phyloP scores from a whole-genome alignment of 805 yeast genomes.

The Starmera caribaea region DNA sequence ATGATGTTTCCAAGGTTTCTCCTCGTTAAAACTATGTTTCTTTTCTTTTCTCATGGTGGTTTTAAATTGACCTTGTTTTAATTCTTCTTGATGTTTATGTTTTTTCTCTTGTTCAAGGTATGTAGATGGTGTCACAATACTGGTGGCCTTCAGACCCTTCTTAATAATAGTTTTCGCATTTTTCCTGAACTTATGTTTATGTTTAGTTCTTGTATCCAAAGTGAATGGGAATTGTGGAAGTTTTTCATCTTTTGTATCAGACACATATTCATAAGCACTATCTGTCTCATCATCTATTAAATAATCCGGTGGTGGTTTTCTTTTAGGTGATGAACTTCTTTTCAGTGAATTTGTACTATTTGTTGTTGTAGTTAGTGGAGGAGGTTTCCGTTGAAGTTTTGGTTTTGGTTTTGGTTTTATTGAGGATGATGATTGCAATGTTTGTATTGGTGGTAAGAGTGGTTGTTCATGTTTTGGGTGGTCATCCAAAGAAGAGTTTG shows the following conservation, averaged over 20 bases:
- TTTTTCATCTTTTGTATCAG: constrained; percentile 7
- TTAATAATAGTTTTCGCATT: constrained; percentile 16
- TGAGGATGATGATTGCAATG: background rate
- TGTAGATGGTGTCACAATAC: background rate
- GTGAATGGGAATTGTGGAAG: constrained; percentile 15
- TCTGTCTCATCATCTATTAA: background rate
- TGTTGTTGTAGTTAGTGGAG: background rate
- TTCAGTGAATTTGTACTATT: background rate
- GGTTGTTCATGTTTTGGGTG: background rate
- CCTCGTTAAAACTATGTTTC: constrained; percentile 53
- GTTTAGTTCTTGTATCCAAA: constrained; percentile 1
- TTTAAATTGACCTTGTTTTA: constrained; percentile 14
- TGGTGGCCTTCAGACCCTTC: constrained; percentile 12
- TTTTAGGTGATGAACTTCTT: constrained; percentile 13
- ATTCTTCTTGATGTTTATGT: background rate
- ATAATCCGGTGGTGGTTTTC: constrained; percentile 15
- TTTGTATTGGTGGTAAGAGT: background rate
- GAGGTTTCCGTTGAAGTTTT: background rate
- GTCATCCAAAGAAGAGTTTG: no score
- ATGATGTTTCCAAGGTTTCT: constrained; percentile 93
- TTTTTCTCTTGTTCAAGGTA: background rate
- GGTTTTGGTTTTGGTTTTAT: no score
- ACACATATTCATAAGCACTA: constrained; percentile 1
- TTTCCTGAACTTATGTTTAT: constrained; percentile 9
- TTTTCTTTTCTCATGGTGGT: constrained; percentile 19